Conservation (phyloP, 2,329 filamentous ascomycete species). For the Mycogone perniciosa region DNA sequence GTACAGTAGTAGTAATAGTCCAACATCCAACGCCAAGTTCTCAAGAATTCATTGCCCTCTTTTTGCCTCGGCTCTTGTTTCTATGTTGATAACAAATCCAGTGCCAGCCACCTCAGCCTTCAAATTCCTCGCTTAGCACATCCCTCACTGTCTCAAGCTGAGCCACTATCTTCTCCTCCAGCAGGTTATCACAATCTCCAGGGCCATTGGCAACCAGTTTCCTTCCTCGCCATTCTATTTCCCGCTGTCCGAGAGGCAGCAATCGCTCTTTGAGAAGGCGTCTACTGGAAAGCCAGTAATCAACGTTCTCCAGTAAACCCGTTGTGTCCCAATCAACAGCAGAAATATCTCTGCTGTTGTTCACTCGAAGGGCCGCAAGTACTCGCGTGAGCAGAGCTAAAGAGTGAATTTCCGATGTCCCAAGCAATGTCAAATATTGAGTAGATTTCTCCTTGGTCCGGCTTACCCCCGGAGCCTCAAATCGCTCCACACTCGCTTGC, state of each 20-base stretch:
- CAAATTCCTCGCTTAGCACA: conserved; percentile 48
- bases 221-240: conserved; percentile 54
- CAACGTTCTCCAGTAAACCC: conserved; percentile 71
- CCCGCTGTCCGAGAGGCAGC: conserved; percentile 64
- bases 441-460: conserved; percentile 43
- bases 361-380: conserved; percentile 57
- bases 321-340: conserved; percentile 68
- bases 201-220: conserved; percentile 31
- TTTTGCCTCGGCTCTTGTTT: conserved; percentile 1
- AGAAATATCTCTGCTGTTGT: conserved; percentile 66
- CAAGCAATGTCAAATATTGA: conserved; percentile 64
- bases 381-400: conserved; percentile 71
- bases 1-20: conserved; percentile 6
- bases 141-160: conserved; percentile 58
- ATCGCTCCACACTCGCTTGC: conserved; percentile 60
- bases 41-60: conserved; percentile 9
- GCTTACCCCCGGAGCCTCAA: conserved; percentile 56
- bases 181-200: conserved; percentile 49
- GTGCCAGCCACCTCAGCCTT: conserved; percentile 21
- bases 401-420: conserved; percentile 72
- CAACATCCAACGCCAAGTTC: conserved; percentile 12
- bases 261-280: conserved; percentile 66
- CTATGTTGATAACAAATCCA: conserved; percentile 16
- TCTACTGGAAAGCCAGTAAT: conserved; percentile 68
- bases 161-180: conserved; percentile 70